Percentiles rank a stretch among this genome's conserved stretches.
Evolutionary conservation across 1,139 yeast species (phyloP).

Genomic region (Yamadazyma taylorii): DNA sequence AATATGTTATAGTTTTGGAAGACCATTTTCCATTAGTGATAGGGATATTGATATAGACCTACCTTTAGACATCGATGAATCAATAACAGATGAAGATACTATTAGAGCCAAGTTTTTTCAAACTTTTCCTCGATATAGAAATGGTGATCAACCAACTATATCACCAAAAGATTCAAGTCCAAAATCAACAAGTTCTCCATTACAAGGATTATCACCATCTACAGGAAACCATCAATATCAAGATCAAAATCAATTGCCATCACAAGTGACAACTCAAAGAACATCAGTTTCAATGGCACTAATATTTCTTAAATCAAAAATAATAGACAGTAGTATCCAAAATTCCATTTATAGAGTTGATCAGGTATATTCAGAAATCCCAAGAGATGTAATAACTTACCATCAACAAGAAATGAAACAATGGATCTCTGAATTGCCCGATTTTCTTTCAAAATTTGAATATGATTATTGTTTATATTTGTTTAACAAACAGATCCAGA

Average conservation of each 20-base stretch:
- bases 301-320: conserved; percentile 7
- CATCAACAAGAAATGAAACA: conserved; percentile 8
- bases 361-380: conserved; percentile 5
- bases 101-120: conserved; percentile 10
- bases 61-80: conserved; percentile 11
- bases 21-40: conserved; percentile 13
- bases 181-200: too few species aligned
- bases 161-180: too few species aligned
- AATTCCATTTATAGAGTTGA: conserved; percentile 10
- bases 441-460: conserved; percentile 7
- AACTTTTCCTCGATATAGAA: conserved; percentile 9
- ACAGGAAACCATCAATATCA: too few species aligned
- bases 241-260: too few species aligned
- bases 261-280: too few species aligned
- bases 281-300: conserved; percentile 10
- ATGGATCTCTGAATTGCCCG: conserved; percentile 11
- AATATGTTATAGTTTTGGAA: conserved; percentile 10
- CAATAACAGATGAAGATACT: conserved; percentile 4
- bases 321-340: conserved; percentile 13
- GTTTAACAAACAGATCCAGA: conserved; percentile 12
- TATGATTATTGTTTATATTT: conserved; percentile 11
- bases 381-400: conserved; percentile 7
- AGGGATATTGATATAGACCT: conserved; percentile 12
- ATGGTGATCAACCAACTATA: conserved; percentile 3
- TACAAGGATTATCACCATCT: too few species aligned